Conservation (phyloP, 2,329 filamentous ascomycete species). For the Aspergillus japonicus region DNA sequence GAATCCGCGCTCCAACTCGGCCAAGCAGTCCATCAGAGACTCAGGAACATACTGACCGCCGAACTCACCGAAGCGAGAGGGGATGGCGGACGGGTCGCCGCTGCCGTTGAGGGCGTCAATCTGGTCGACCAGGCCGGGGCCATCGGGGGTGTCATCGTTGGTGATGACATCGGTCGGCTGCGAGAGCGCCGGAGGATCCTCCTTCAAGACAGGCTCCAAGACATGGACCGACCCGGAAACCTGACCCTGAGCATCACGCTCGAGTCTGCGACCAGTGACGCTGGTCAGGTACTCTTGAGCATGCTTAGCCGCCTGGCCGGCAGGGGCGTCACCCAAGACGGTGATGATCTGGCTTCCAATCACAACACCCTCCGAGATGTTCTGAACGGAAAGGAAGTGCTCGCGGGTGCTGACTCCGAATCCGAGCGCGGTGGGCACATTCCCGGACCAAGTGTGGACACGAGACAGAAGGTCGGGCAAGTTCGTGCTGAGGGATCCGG, state of each 20-base stretch:
- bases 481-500: constrained; percentile 74
- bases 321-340: constrained; percentile 67
- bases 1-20: constrained; percentile 88
- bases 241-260: constrained; percentile 45
- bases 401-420: constrained; percentile 96
- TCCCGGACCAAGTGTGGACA: constrained; percentile 89
- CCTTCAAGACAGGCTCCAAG: constrained; percentile 64
- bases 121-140: constrained; percentile 74
- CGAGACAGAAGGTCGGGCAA: constrained; percentile 78
- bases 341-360: constrained; percentile 95
- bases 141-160: constrained; percentile 54
- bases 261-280: constrained; percentile 59
- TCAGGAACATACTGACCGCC: constrained; percentile 97
- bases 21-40: constrained; percentile 94
- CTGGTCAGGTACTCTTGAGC: constrained; percentile 86
- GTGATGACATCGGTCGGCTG: constrained; percentile 65
- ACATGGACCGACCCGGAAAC: constrained; percentile 67
- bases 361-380: constrained; percentile 88
- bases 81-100: constrained; percentile 59
- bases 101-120: constrained; percentile 75
- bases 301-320: constrained; percentile 65
- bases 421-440: constrained; percentile 86
- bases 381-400: constrained; percentile 82
- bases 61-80: constrained; percentile 89
- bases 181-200: constrained; percentile 52